Percentiles rank a stretch among this genome's conserved stretches.
phyloP scores from a whole-genome alignment of 1,139 yeast species.

The Debaryomyces psychrophilus region DNA sequence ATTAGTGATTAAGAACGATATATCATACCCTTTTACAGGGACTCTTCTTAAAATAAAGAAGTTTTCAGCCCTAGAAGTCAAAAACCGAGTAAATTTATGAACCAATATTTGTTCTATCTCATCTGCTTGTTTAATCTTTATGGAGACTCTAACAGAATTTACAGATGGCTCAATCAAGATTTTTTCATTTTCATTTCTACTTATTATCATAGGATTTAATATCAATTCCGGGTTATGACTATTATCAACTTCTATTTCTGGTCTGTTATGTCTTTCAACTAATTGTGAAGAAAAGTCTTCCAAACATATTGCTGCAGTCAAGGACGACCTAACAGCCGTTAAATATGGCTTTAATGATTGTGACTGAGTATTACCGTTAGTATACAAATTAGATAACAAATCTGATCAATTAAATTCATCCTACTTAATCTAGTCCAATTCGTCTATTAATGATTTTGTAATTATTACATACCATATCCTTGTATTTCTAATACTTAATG shows the following conservation, averaged over 20 bases:
- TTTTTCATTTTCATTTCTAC: conserved; percentile 92
- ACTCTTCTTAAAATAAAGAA: conserved; percentile 89
- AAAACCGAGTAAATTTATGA: conserved; percentile 88
- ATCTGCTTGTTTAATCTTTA: conserved; percentile 95
- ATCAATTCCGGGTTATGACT: conserved; percentile 74
- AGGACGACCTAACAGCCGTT: conserved; percentile 89
- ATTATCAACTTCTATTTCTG: conserved; percentile 84
- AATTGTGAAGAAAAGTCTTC: conserved; percentile 94
- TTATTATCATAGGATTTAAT: conserved; percentile 85
- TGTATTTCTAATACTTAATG: background rate
- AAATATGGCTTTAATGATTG: conserved; percentile 96
- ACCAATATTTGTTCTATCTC: conserved; percentile 94
- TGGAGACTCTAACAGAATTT: conserved; percentile 85
- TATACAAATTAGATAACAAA: background rate
- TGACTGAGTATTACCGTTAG: conserved; percentile 47
- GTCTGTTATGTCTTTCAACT: conserved; percentile 96
- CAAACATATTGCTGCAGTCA: conserved; percentile 92
- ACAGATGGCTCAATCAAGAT: conserved; percentile 93
- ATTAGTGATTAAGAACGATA: conserved; percentile 90
- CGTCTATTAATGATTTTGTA: background rate
- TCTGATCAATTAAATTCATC: background rate
- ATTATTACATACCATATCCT: conserved; percentile 5
- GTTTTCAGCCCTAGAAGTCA: conserved; percentile 94
- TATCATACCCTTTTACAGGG: conserved; percentile 90
- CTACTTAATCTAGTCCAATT: background rate